A percentile compares a stretch with the other conserved stretches of the same genome.
Evolutionary conservation across 2,329 filamentous ascomycete species (phyloP).

Genomic region (Botrytis cinerea): DNA sequence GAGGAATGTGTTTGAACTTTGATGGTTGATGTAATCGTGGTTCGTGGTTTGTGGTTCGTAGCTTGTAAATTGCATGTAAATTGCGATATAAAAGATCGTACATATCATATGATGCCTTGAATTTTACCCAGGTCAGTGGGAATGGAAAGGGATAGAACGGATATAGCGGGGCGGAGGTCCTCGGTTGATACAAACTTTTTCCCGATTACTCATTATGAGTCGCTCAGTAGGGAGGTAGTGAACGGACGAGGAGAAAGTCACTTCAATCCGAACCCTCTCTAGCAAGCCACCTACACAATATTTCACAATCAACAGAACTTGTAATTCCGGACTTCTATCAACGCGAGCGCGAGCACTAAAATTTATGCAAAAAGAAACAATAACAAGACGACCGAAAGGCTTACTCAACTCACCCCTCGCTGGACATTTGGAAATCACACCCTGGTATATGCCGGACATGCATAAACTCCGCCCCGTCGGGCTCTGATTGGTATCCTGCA

Average conservation of each 20-base stretch:
- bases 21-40: not conserved
- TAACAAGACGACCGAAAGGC: not conserved
- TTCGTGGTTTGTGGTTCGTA: not conserved
- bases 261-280: not conserved
- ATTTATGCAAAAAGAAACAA: not conserved
- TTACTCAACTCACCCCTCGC: not conserved
- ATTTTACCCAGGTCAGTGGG: not conserved
- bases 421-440: not conserved
- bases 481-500: not conserved
- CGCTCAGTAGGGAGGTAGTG: too few species aligned
- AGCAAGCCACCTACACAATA: not conserved
- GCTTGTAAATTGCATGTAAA: not conserved
- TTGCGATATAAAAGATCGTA: not conserved
- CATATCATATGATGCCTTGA: not conserved
- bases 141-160: not conserved
- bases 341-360: not conserved
- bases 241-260: not conserved
- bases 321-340: not conserved
- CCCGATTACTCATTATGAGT: not conserved
- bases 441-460: constrained; percentile 9
- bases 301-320: not conserved
- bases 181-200: not conserved
- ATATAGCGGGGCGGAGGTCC: not conserved
- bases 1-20: not conserved
- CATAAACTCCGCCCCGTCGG: constrained; percentile 7